phyloP scores from a whole-genome alignment of 2,329 filamentous ascomycete genomes.

The Neonectria faginata region DNA sequence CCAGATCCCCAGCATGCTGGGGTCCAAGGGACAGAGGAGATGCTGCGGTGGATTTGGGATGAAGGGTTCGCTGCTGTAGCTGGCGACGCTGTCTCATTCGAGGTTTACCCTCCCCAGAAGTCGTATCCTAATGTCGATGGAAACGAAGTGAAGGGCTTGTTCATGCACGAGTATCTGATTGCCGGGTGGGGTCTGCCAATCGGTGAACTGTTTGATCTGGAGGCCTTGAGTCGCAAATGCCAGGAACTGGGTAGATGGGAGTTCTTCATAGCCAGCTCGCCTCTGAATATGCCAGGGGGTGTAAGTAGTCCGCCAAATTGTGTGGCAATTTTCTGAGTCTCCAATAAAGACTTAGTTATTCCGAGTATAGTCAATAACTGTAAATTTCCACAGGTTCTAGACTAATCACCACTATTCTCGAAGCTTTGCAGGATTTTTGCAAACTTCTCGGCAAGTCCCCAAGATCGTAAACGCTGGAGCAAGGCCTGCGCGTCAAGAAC shows the following conservation, averaged over 20 bases:
- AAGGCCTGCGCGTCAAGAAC: slow-evolving; percentile 42
- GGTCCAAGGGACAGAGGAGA: slow-evolving; percentile 59
- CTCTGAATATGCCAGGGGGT: slow-evolving; percentile 60
- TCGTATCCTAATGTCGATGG: slow-evolving; percentile 41
- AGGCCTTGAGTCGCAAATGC: slow-evolving; percentile 58
- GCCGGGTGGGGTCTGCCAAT: slow-evolving; percentile 60
- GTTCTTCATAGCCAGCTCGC: slow-evolving; percentile 61
- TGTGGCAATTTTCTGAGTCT: slow-evolving; percentile 54
- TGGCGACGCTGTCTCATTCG: slow-evolving; percentile 64
- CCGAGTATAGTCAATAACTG: neutral
- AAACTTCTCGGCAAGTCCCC: slow-evolving; percentile 48
- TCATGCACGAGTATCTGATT: slow-evolving; percentile 59
- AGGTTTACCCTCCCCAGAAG: slow-evolving; percentile 57
- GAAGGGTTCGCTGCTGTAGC: slow-evolving; percentile 65
- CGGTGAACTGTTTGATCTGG: slow-evolving; percentile 50
- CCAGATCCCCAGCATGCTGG: slow-evolving; percentile 54
- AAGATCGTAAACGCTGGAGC: slow-evolving; percentile 40
- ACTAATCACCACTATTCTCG: slow-evolving; percentile 11
- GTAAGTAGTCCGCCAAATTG: slow-evolving; percentile 59
- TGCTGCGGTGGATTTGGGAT: slow-evolving; percentile 68
- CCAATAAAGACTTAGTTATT: neutral
- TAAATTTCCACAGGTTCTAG: neutral
- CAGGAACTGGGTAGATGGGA: slow-evolving; percentile 60
- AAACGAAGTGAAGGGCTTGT: slow-evolving; percentile 38
- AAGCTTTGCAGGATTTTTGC: slow-evolving; percentile 41